phyloP scores from a whole-genome alignment of 306 rosid species.

The Carpinus viminea region DNA sequence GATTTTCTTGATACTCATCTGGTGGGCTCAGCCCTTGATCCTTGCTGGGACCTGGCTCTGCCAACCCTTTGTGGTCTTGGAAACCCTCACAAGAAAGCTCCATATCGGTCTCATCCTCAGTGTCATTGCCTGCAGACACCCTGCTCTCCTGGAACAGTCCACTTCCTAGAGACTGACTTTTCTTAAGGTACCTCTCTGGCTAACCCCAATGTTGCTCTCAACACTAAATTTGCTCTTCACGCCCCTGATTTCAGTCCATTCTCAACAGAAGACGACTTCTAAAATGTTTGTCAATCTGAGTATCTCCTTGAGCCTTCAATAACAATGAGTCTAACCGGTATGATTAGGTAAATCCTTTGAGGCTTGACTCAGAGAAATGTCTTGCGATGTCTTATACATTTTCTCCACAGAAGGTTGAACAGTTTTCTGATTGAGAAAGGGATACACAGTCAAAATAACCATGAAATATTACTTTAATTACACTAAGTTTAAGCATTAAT shows the following conservation, averaged over 20 bases:
- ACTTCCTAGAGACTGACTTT: constrained; percentile 68
- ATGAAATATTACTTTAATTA: constrained; percentile 16
- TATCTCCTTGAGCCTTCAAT: constrained; percentile 30
- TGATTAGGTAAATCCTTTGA: constrained; percentile 27
- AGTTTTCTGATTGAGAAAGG: constrained; percentile 57
- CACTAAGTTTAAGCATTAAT: constrained; percentile 6
- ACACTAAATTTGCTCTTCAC: constrained; percentile 29
- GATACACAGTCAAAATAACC: constrained; percentile 33
- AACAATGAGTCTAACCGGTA: constrained; percentile 23
- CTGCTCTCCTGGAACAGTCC: constrained; percentile 47
- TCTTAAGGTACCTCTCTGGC: constrained; percentile 40
- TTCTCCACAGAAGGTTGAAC: constrained; percentile 49
- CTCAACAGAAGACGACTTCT: constrained; percentile 40
- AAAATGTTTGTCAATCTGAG: constrained; percentile 31
- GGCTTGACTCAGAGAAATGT: constrained; percentile 41
- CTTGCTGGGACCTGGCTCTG: constrained; percentile 32
- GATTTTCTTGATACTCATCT: constrained; percentile 30
- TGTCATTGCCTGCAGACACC: constrained; percentile 25
- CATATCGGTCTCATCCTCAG: constrained; percentile 48
- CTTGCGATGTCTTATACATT: constrained; percentile 46
- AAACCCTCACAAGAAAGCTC: constrained; percentile 42
- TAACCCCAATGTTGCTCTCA: constrained; percentile 31
- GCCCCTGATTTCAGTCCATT: constrained; percentile 42
- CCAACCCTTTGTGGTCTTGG: constrained; percentile 29
- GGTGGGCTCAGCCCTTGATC: constrained; percentile 34